Percentiles rank a stretch among this genome's conserved stretches.
Conservation (phyloP, 176 grass and related monocot genomes). For the Eleusine indica region DNA sequence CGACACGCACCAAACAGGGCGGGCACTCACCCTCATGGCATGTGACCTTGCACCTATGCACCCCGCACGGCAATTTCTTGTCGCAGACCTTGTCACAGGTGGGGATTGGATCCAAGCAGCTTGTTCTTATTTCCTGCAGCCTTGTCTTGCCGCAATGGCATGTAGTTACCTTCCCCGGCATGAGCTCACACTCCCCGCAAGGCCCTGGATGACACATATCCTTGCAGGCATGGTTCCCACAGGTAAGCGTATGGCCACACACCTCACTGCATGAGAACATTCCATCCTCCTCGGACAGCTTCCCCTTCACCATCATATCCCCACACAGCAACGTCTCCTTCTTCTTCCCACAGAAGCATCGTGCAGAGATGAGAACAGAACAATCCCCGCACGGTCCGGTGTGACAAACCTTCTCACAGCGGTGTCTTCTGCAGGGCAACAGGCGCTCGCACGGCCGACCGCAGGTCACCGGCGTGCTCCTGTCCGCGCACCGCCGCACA, state of each 20-base stretch:
- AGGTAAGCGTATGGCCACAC: slow-evolving; percentile 51
- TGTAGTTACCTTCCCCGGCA: slow-evolving; percentile 65
- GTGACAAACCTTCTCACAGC: slow-evolving; percentile 78
- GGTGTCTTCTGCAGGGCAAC: slow-evolving; percentile 69
- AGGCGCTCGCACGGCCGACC: slow-evolving; percentile 62
- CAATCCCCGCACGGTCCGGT: slow-evolving; percentile 71
- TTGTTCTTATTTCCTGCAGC: slow-evolving; percentile 59
- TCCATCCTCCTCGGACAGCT: slow-evolving; percentile 48
- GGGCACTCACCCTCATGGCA: slow-evolving; percentile 83
- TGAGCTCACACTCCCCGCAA: slow-evolving; percentile 68
- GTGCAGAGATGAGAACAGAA: slow-evolving; percentile 47
- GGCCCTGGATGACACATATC: slow-evolving; percentile 80
- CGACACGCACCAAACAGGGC: slow-evolving; percentile 64
- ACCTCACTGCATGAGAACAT: slow-evolving; percentile 73
- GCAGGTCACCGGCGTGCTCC: slow-evolving; percentile 63
- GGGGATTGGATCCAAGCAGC: slow-evolving; percentile 76
- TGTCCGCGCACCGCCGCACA: slow-evolving; percentile 68
- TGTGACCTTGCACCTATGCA: slow-evolving; percentile 71
- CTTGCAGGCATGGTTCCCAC: slow-evolving; percentile 75
- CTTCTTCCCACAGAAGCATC: slow-evolving; percentile 79
- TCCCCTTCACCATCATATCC: slow-evolving; percentile 69
- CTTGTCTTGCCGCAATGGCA: slow-evolving; percentile 83
- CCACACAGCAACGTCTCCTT: slow-evolving; percentile 74
- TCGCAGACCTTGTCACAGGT: slow-evolving; percentile 76
- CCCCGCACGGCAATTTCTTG: slow-evolving; percentile 68